Evolutionary conservation across 352 stramenopile species (phyloP), one percentile per base, ranked within the genome.

Genomic region (Pythium phragmitis): DNA sequence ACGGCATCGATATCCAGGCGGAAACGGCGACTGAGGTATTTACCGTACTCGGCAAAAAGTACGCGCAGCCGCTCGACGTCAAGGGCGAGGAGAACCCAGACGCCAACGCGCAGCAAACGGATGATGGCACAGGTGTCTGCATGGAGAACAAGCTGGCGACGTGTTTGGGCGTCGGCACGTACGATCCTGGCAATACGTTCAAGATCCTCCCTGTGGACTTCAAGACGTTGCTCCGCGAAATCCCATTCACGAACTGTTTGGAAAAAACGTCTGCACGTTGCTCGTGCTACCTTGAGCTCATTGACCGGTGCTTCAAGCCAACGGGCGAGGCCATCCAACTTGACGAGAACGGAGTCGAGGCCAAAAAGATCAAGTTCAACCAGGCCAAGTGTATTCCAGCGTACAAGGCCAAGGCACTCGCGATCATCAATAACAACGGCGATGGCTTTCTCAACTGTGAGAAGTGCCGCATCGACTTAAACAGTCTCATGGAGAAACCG

Each of bases 171-270:
- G 75, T 94, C 47, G 67, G 54, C 13, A 87, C 77, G 56, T 78
- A 75, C 11, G 68, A 54, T 1, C 63, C 56, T 7, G 74, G 70
- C 0, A 41, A 21, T 4, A 68, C 55, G 9, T 94, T 94, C 48
- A 49, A 57, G 14, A 59, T 68, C 0, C 54, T 88, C 2, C 86
- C 86, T 4, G 68, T 87, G 26, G 86, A 94, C 65, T 92, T 94
- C 68, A 92, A 90, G 68, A 75, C 73, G 2, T 60, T 94, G 21
- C 59, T 92, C 12, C 57, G 64, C 0, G 48, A 81, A 51, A 73
- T 92, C 23, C 86, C 82, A 1, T 94, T 92, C 52, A 87, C 81
- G 1, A 73, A 88, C 51, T 94, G 86, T 62, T 23, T 91, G 14
- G 69, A 88, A 49, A 79, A 87, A 43, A 75, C 65, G 2, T 74